Conservation (phyloP, 495 filamentous ascomycete species). For the Pseudoneurospora amorphoporcata region DNA sequence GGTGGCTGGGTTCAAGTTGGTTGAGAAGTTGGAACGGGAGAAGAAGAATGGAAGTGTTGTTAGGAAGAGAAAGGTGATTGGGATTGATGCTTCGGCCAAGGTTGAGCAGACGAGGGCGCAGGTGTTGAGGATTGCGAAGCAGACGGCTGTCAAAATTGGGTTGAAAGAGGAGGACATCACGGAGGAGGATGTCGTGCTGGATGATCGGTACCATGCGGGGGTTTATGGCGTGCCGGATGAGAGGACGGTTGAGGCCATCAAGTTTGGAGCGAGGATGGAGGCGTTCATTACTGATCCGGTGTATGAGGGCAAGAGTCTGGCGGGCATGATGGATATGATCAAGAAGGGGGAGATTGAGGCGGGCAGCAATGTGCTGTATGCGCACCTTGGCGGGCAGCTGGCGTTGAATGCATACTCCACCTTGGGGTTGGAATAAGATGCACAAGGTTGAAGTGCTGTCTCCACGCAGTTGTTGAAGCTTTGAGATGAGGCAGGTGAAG, state of each 20-base stretch:
- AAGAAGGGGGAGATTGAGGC: constrained; percentile 39
- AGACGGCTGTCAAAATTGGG: constrained; percentile 48
- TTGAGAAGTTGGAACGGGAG: constrained; percentile 23
- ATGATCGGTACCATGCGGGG: constrained; percentile 52
- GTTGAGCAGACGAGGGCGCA: constrained; percentile 43
- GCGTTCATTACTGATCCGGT: constrained; percentile 60
- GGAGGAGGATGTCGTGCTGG: constrained; percentile 45
- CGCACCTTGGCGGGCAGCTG: constrained; percentile 53
- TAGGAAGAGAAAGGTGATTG: constrained; percentile 40
- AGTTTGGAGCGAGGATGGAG: constrained; percentile 50
- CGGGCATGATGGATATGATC: constrained; percentile 56
- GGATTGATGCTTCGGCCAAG: constrained; percentile 54
- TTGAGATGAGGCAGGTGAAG: not conserved
- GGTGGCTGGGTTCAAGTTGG: constrained; percentile 52
- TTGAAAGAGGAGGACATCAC: constrained; percentile 42
- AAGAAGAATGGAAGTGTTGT: constrained; percentile 14
- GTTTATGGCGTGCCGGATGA: constrained; percentile 49
- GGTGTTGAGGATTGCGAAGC: constrained; percentile 49
- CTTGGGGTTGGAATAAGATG: constrained; percentile 5
- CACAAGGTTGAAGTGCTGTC: too few species aligned
- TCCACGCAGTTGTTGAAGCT: too few species aligned
- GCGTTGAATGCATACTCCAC: constrained; percentile 47
- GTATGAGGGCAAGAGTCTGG: constrained; percentile 58
- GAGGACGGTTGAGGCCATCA: constrained; percentile 49
- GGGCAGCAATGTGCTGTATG: constrained; percentile 51